Evolutionary conservation across 257 asterid species (phyloP), one percentile per base, ranked within the genome.

Genomic region (Solanum pinnatisectum): DNA sequence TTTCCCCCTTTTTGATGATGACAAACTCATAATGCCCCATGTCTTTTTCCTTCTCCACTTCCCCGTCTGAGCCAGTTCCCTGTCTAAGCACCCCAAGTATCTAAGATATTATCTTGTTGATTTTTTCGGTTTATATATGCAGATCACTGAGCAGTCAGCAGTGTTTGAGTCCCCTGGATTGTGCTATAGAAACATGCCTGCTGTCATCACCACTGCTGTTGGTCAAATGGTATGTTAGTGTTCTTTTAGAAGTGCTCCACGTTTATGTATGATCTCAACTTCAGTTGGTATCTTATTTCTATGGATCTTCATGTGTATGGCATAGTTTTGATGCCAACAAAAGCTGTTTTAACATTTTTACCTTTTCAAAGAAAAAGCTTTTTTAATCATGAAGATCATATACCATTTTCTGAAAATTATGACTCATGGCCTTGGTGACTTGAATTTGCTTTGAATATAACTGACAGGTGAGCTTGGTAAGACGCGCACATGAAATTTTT

Each of bases 81-180:
- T 30, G 30, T 30, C 30, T 30, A 30, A 30, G 30, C 30, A 30
- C 30, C 30, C 30, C 1, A 30, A 18, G 44, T 30, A 73, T 73
- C 30, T 73, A 10, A 73, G 46, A 72, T 10, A n/a, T 63, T 74
- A 32, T 65, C 86, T 27, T 56, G 9, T 16, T 85, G 11, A 37
- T 56, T 12, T 76, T 85, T 73, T 30, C 42, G n/a, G 87, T 84
- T 78, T 81, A 22, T 83, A 60, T 87, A 83, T 88, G 23, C 94
- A 97, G 98, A 92, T 96, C 87, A 93, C 93, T 86, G 99, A 96
- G 89, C 98, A 92, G 91, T 96, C 99, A 3, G 93, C 92, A 42
- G 91, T 91, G 74, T 92, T 94, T 90, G 92, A 93, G 89, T 96
- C 92, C 88, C 94, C 91, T 83, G 95, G 93, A 42, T 90, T 95